Base-by-base conservation (phyloP, 2,329 filamentous ascomycete genomes). In the Elsinoe necatrix region DNA sequence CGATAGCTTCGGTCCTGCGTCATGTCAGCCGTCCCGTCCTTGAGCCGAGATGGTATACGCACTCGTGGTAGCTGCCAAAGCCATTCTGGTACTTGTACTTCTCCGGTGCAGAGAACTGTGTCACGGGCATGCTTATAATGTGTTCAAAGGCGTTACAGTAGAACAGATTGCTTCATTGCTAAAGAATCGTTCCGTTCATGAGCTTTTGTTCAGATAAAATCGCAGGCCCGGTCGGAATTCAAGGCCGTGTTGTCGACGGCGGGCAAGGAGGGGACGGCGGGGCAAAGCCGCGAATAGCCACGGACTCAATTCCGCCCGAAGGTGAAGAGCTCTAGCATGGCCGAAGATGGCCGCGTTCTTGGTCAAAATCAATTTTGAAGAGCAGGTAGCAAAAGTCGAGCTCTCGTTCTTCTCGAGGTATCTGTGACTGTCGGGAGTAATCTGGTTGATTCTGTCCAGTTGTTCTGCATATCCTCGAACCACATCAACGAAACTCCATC, bases 81-180 rank as follows among this genome's bases (percentile, higher is more conserved):
- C 88, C 88, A 74, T 83, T 87, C 66, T 84, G 84, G 71, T 93
- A 93, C 58, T 75, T 77, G 75, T 93, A 93, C 62, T 81, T 84
- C 68, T 87, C 84, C 37, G 78, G 75, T 58, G 79, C 76, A 48
- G 70, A 75, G 73, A 87, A 86, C 14, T 79, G 71, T 29, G 83
- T 85, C 65, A 79, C 76, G 62, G 84, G 83, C 84, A 87, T 87
- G 5, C 39, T 25, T 18, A 16, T 16, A 20, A 25, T 21, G 6
- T 12, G 9, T 39, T 2, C 9, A 34, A 27, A n/a, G 16, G 5
- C 18, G 29, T 20, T 9, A 14, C 25, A 25, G 4, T 2, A 14
- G 18, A 14, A 14, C 41, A n/a, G 18, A 9, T 25, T 25, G 11
- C 5, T 6, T 37, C 34, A 37, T 6, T n/a, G 34, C 34, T 37